phyloP scores from a whole-genome alignment of 352 stramenopile genomes.

The Phytophthora pluvialis region DNA sequence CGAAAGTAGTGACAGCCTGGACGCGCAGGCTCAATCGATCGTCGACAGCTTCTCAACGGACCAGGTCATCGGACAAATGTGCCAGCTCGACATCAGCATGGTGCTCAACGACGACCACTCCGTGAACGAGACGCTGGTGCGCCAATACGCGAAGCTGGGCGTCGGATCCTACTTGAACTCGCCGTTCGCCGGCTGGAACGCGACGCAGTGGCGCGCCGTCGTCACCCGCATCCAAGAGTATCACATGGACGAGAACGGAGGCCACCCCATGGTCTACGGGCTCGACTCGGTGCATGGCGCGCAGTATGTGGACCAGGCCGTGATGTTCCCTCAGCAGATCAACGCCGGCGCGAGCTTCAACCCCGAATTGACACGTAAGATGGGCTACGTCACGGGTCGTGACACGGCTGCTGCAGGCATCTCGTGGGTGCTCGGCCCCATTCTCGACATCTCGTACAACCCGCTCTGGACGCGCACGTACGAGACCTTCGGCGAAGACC shows the following conservation, averaged over 20 bases:
- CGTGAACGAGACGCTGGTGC: conserved; percentile 30
- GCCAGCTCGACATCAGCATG: conserved; percentile 87
- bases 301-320: conserved; percentile 79
- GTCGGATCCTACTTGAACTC: conserved; percentile 90
- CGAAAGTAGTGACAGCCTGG: conserved; percentile 7
- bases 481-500: conserved; percentile 94
- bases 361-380: conserved; percentile 50
- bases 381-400: conserved; percentile 72
- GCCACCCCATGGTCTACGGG: conserved; percentile 79
- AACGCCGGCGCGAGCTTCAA: conserved; percentile 91
- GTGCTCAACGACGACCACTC: conserved; percentile 52
- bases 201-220: conserved; percentile 57
- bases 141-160: conserved; percentile 65
- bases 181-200: conserved; percentile 44
- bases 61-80: conserved; percentile 88
- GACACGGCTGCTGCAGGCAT: conserved; percentile 88
- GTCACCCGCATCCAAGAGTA: conserved; percentile 77
- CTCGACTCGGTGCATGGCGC: conserved; percentile 90
- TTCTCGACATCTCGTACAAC: conserved; percentile 84
- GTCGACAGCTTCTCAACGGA: conserved; percentile 30
- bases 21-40: conserved; percentile 28
- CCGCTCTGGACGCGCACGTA: conserved; percentile 87
- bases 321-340: conserved; percentile 90
- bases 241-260: conserved; percentile 64
- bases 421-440: conserved; percentile 87